Conservation (phyloP, 805 yeast species). For the Metschnikowia vanudenii region DNA sequence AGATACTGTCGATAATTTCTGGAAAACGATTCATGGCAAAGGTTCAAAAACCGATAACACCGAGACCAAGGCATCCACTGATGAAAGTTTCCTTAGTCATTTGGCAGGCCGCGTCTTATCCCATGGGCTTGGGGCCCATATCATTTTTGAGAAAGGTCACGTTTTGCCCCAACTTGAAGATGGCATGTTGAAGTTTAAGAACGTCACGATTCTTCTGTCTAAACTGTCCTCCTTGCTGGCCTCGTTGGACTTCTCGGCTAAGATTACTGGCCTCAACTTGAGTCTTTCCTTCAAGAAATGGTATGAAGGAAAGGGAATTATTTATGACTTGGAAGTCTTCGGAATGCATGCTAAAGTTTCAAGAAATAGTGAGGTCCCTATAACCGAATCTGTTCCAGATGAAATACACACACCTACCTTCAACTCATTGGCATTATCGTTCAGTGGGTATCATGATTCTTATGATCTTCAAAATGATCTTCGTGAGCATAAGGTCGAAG, state of each 20-base stretch:
- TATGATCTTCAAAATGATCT: constrained; percentile 34
- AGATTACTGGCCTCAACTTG: constrained; percentile 42
- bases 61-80: neutral
- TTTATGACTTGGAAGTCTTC: constrained; percentile 46
- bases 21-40: constrained; percentile 22
- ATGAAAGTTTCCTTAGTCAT: constrained; percentile 32
- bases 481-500: constrained; percentile 24
- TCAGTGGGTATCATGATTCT: constrained; percentile 28
- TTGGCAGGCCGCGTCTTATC: constrained; percentile 38
- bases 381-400: constrained; percentile 13
- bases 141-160: constrained; percentile 38
- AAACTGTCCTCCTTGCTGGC: constrained; percentile 16
- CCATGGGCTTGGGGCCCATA: constrained; percentile 37
- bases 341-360: constrained; percentile 45
- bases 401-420: constrained; percentile 31
- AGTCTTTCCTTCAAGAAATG: constrained; percentile 52
- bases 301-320: constrained; percentile 54
- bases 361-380: neutral
- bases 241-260: constrained; percentile 30
- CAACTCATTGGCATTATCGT: constrained; percentile 22
- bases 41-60: constrained; percentile 8
- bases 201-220: constrained; percentile 27
- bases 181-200: constrained; percentile 48
- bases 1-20: constrained; percentile 33
- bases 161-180: constrained; percentile 46